Evolutionary conservation across 2,329 filamentous ascomycete genomes (phyloP).

Genomic region (Venturia aucupariae): DNA sequence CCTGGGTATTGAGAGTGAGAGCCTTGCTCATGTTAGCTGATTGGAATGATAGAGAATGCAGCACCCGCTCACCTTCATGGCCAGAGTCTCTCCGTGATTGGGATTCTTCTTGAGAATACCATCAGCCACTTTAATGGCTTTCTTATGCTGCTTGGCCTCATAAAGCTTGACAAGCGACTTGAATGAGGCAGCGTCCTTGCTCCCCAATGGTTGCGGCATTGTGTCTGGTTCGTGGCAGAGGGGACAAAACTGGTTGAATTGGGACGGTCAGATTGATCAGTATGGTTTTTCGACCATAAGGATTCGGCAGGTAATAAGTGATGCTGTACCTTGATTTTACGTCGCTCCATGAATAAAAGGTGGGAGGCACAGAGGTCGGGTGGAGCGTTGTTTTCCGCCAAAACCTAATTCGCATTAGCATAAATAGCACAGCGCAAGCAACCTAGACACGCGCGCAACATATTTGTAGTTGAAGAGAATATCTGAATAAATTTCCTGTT

Average conservation of each 20-base stretch:
- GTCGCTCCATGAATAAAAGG: background rate
- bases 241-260: background rate
- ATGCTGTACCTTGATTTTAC: background rate
- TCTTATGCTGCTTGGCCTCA: constrained; percentile 98
- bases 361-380: background rate
- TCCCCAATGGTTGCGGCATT: constrained; percentile 55
- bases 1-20: constrained; percentile 85
- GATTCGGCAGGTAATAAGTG: background rate
- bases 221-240: background rate
- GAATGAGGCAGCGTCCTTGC: constrained; percentile 88
- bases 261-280: background rate
- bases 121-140: constrained; percentile 88
- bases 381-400: background rate
- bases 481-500: too few relatives aligned
- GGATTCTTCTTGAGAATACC: constrained; percentile 92
- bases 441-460: too few relatives aligned
- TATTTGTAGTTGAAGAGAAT: too few relatives aligned
- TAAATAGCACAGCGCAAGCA: background rate
- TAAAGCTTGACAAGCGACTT: constrained; percentile 91
- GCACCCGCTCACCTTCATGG: constrained; percentile 62
- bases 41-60: background rate
- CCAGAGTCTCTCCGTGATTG: constrained; percentile 94
- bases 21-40: constrained; percentile 35
- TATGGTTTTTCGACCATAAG: background rate
- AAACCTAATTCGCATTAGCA: background rate